A percentile compares a stretch with the other conserved stretches of the same genome.
Conservation (phyloP, 495 filamentous ascomycete genomes). For the Talaromyces stipitatus region DNA sequence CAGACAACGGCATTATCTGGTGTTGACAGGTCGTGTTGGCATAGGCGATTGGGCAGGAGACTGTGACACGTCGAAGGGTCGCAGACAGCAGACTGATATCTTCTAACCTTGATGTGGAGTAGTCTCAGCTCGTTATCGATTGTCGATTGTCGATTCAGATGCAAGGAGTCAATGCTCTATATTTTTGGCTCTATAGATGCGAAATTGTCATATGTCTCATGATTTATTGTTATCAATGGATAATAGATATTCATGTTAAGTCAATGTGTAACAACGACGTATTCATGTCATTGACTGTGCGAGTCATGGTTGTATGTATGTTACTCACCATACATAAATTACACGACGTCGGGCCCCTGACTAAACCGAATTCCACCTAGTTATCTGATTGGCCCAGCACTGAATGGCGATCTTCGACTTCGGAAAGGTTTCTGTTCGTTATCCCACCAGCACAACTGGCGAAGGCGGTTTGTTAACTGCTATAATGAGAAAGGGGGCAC, state of each 20-base stretch:
- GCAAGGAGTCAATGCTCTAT: not conserved
- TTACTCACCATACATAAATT: not conserved
- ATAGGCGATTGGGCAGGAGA: not conserved
- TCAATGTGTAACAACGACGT: not conserved
- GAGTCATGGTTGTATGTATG: not conserved
- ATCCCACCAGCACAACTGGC: too few species aligned
- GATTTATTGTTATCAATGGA: not conserved
- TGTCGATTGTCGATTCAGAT: not conserved
- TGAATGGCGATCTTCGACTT: too few species aligned
- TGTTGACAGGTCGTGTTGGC: not conserved
- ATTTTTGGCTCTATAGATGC: too few species aligned
- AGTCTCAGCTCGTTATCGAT: not conserved
- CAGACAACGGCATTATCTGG: not conserved
- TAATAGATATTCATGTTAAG: not conserved
- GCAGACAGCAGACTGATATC: not conserved
- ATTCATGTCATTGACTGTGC: not conserved
- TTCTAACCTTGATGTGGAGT: not conserved
- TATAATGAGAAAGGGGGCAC: too few species aligned
- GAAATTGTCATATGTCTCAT: not conserved
- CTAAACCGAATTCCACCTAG: not conserved
- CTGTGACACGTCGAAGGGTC: constrained; percentile 1
- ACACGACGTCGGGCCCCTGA: not conserved
- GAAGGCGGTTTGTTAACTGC: too few species aligned
- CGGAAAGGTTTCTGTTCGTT: too few species aligned
- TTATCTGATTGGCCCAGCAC: not conserved